A percentile compares a stretch with the other conserved stretches of the same genome.
Conservation (phyloP, 2,329 filamentous ascomycete genomes). For the Neospermospora avenae region DNA sequence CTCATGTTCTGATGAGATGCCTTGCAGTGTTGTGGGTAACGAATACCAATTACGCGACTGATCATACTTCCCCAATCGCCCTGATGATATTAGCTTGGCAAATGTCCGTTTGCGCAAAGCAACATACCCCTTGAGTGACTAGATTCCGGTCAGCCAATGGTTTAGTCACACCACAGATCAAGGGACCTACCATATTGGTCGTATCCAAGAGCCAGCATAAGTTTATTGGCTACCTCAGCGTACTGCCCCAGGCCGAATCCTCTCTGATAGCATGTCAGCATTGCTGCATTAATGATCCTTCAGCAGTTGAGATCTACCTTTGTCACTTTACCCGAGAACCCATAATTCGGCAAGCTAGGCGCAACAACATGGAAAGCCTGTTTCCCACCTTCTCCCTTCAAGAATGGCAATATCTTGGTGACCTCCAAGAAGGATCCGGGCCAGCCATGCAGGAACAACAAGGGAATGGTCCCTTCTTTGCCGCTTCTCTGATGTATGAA, state of each 20-base stretch:
- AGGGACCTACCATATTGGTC: no score
- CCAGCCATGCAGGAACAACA: slow-evolving; percentile 62
- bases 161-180: no score
- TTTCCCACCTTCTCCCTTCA: slow-evolving; percentile 38
- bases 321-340: no score
- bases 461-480: slow-evolving; percentile 50
- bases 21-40: slow-evolving; percentile 55
- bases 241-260: slow-evolving; percentile 60
- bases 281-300: no score
- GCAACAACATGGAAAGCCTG: slow-evolving; percentile 55
- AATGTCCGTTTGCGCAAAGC: no score
- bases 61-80: slow-evolving; percentile 71
- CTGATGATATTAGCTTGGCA: no score
- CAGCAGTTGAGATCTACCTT: no score
- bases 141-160: no score
- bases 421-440: slow-evolving; percentile 69
- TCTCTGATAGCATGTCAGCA: no score
- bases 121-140: slow-evolving; percentile 59
- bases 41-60: slow-evolving; percentile 56
- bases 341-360: slow-evolving; percentile 54
- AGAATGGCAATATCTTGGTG: slow-evolving; percentile 54
- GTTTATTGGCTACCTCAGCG: slow-evolving; percentile 60
- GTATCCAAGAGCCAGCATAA: slow-evolving; percentile 69
- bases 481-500: slow-evolving; percentile 56
- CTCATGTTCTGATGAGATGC: slow-evolving; percentile 63